These are phyloP conservation scores for Kalanchoe fedtschenkoi DNA, from an alignment of 164 flowering plant genomes.

Conservation along the genomic window DNA sequence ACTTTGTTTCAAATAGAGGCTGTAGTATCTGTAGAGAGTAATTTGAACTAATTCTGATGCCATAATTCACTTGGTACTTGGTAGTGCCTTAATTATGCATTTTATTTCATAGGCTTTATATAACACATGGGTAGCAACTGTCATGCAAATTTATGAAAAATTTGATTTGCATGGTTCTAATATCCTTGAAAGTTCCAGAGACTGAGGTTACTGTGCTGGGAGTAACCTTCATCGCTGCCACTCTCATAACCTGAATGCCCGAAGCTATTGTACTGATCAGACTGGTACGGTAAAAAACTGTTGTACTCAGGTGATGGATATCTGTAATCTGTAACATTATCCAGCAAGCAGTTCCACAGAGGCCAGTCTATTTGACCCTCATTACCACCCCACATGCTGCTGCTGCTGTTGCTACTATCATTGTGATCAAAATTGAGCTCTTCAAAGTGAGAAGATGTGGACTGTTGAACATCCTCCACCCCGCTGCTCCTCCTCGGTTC, in stretches of 20 bases:
- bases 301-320: background rate
- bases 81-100: background rate
- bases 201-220: background rate
- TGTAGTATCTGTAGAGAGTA: background rate
- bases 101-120: background rate
- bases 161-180: background rate
- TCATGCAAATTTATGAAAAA: background rate
- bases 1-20: background rate
- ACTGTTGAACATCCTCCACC: constrained; percentile 5
- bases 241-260: background rate
- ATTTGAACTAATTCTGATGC: background rate
- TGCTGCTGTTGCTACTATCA: background rate
- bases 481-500: constrained; percentile 1
- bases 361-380: constrained; percentile 4
- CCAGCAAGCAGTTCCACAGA: constrained; percentile 2
- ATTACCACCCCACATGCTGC: background rate
- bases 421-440: constrained; percentile 1
- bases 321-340: background rate
- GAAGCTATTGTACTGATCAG: background rate
- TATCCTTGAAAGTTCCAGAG: constrained; percentile 9
- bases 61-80: background rate
- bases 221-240: background rate
- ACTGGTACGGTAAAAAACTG: background rate
- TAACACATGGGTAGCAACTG: background rate
- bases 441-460: background rate